Evolutionary conservation across 306 rosid genomes (phyloP).

Genomic region (Quercus dentata): DNA sequence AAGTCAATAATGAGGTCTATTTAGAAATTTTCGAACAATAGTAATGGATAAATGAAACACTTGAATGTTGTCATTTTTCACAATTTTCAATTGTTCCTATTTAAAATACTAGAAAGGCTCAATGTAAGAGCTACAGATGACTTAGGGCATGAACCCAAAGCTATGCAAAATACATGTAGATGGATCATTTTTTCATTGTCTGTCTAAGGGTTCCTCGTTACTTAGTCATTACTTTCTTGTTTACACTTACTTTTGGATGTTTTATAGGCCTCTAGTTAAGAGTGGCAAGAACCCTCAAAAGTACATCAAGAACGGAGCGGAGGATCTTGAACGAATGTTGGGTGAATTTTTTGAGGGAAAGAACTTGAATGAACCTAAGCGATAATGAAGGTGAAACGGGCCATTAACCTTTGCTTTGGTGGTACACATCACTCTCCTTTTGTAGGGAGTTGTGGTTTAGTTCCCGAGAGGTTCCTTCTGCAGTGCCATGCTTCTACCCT

Average conservation of each 20-base stretch:
- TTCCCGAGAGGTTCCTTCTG: not conserved
- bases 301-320: constrained; percentile 69
- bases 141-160: not conserved
- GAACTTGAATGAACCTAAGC: constrained; percentile 62
- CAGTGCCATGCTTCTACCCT: not conserved
- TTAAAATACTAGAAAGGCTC: not conserved
- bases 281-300: constrained; percentile 85
- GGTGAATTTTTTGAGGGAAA: constrained; percentile 96
- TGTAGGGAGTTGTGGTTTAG: not conserved
- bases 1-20: not conserved
- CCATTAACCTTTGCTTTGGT: not conserved
- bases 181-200: constrained; percentile 3
- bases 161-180: not conserved
- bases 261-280: constrained; percentile 71
- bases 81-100: not conserved
- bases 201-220: not conserved
- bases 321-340: constrained; percentile 95
- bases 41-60: not conserved
- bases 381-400: not conserved
- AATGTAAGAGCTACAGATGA: not conserved
- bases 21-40: not conserved
- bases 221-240: not conserved
- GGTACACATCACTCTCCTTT: not conserved
- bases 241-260: constrained; percentile 13
- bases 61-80: not conserved